phyloP scores from a whole-genome alignment of 1,139 yeast genomes.

The Scheffersomyces quercinus region DNA sequence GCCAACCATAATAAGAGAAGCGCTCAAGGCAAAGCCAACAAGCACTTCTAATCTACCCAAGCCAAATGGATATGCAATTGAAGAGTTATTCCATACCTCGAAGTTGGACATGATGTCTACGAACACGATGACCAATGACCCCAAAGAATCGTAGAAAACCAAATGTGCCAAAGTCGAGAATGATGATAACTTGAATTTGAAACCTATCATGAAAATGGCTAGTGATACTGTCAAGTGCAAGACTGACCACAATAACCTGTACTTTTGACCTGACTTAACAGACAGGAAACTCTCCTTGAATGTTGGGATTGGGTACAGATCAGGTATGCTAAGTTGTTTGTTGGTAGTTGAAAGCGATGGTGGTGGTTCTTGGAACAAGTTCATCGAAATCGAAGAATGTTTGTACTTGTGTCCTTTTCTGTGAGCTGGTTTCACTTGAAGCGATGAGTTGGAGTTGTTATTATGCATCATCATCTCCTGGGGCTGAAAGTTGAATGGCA shows the following conservation, averaged over 20 bases:
- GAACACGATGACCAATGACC: slow-evolving; percentile 66
- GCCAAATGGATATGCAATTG: slow-evolving; percentile 88
- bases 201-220: slow-evolving; percentile 61
- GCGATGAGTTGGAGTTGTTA: slow-evolving; percentile 28
- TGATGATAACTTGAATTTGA: slow-evolving; percentile 56
- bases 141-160: slow-evolving; percentile 82
- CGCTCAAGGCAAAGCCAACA: slow-evolving; percentile 83
- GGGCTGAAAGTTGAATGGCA: slow-evolving; percentile 56
- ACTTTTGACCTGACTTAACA: slow-evolving; percentile 52
- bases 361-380: slow-evolving; percentile 91
- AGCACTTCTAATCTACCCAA: slow-evolving; percentile 84
- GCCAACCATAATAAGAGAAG: slow-evolving; percentile 87
- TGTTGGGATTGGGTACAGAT: slow-evolving; percentile 79
- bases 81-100: slow-evolving; percentile 87
- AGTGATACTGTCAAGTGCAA: slow-evolving; percentile 60
- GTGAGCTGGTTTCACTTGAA: slow-evolving; percentile 59
- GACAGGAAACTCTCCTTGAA: slow-evolving; percentile 59
- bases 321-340: slow-evolving; percentile 72
- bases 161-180: slow-evolving; percentile 84
- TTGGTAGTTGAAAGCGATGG: slow-evolving; percentile 38
- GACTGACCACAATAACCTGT: slow-evolving; percentile 65
- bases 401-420: slow-evolving; percentile 94
- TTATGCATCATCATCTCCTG: slow-evolving; percentile 34
- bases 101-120: slow-evolving; percentile 86
- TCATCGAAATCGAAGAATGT: slow-evolving; percentile 96